Percentiles rank a stretch among this genome's conserved stretches.
These are phyloP conservation scores for Coelastrella sp. DNA, from an alignment of 139 green algal genomes.

Conservation along the genomic window DNA sequence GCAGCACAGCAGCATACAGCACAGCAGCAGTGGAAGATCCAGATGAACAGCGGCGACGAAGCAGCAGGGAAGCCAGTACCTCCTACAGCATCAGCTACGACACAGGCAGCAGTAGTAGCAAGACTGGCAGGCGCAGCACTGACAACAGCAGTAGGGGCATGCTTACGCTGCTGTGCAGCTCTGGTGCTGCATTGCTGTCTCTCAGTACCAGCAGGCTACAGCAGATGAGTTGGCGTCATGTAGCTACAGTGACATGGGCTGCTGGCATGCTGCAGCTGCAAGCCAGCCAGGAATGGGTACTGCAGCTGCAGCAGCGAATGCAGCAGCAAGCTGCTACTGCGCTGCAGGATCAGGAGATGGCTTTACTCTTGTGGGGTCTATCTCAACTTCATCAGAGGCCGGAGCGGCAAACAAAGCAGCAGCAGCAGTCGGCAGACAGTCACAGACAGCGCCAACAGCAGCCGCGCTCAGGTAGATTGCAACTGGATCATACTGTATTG, in stretches of 20 bases:
- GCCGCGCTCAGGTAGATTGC: background rate
- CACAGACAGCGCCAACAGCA: background rate
- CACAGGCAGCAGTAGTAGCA: background rate
- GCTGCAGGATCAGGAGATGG: conserved; percentile 19
- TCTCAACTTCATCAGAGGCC: background rate
- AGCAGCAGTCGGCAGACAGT: background rate
- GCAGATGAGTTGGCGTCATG: background rate
- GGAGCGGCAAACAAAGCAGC: background rate
- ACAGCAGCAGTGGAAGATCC: background rate
- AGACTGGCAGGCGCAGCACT: background rate
- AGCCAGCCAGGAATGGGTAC: background rate
- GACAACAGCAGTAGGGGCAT: background rate
- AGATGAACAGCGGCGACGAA: background rate
- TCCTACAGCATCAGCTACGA: background rate
- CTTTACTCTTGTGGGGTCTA: conserved; percentile 8
- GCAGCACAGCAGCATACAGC: background rate
- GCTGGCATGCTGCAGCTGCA: conserved; percentile 20
- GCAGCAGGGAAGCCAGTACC: background rate
- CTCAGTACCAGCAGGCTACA: background rate
- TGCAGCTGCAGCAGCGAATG: conserved; percentile 19
- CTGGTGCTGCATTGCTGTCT: background rate
- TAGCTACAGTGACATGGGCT: conserved; percentile 23
- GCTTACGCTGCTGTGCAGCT: background rate
- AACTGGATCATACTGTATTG: background rate
- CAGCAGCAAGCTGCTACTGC: background rate